Base-by-base conservation (phyloP, 768 basidiomycete genomes). In the Tricholoma bakamatsutake region DNA sequence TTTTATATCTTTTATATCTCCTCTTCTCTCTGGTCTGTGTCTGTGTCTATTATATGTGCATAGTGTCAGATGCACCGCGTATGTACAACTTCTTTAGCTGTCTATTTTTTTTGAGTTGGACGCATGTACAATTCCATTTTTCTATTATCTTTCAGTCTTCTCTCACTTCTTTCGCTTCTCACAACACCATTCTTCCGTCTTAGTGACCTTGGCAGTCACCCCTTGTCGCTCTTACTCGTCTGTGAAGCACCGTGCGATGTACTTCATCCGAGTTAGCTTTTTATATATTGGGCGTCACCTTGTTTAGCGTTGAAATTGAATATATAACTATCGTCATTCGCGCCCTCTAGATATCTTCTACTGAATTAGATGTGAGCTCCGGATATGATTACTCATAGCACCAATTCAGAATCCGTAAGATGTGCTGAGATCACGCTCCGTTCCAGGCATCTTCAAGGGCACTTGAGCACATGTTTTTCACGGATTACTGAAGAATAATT, bases 1-100 rank as follows among this genome's bases (percentile, higher is more conserved):
- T 59, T 57, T 56, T 57, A 52, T 55, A 57, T 57, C 52, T 59
- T 57, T 56, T 57, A 52, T 55, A 57, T 57, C 48, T 18, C 43
- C n/a, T 55, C 35, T 47, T 54, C 18, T 15, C 27, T 34, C 17
- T 18, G 35, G 53, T 53, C 11, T 21, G 34, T 53, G n/a, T n/a
- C n/a, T n/a, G 28, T 53, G 50, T 52, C 27, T 52, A 18, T 52
- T 52, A 39, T 52, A 18, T 43, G 39, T 53, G 52, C 43, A 53
- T 53, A 28, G 2, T 42, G 9, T 43, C 43, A 30, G 40, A 17
- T 53, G 52, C 52, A 31, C 33, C 28, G 8, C 46, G 46, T 48
- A 48, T 43, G 52, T 31, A 42, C 28, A 24, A 9, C 39, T 10
- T 37, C 17, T 21, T 21, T 42, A 9, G 40, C 15, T 17, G 17